Base-by-base conservation (phyloP, 2,329 filamentous ascomycete species). In the Gaeumannomyces sp. region DNA sequence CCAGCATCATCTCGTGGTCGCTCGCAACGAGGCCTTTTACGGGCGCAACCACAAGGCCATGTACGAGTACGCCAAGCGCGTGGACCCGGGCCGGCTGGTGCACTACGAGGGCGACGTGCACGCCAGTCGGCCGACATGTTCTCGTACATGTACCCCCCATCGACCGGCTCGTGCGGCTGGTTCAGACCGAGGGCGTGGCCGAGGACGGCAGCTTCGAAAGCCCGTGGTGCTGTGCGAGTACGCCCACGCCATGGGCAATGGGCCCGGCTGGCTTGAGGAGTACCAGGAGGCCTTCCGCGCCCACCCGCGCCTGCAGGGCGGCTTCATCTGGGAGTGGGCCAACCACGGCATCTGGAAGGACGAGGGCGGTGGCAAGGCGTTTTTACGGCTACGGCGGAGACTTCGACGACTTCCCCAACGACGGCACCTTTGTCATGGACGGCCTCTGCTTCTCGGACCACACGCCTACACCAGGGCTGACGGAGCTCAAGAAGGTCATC, bases 11-110 rank as follows among this genome's bases (percentile, higher is more conserved):
- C 61, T 83, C 91, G 58, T 92, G 89, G 89, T 89, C 85, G 60
- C 78, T 92, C 0, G 89, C 0, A 92, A 92, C 70, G 89, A 92
- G 71, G 84, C 88, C 0, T 91, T 90, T 71, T 91, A 89, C 70
- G 89, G 89, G 0, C 76, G 78, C 11, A 91, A 92, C 70, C 86
- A 89, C 70, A 80, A 79, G 60, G 85, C 83, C 45, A 92, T 92
- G 89, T 87, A 87, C 69, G 76, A 86, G 4, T 88, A 83, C 71
- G 81, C 82, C 62, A 87, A 85, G 66, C 66, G 75, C 1, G 76
- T 80, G n/a, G 88, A 91, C 68, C 78, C 82, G 0, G 81, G 80
- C 0, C 78, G 88, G 7, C 80, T 83, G 0, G 78, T 90, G 0
- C 88, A 91, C 72, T 90, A 90, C 70, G 88, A 90, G 71, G 86